Evolutionary conservation across 176 grass and related monocot species (phyloP).

Genomic region (Phoenix dactylifera): DNA sequence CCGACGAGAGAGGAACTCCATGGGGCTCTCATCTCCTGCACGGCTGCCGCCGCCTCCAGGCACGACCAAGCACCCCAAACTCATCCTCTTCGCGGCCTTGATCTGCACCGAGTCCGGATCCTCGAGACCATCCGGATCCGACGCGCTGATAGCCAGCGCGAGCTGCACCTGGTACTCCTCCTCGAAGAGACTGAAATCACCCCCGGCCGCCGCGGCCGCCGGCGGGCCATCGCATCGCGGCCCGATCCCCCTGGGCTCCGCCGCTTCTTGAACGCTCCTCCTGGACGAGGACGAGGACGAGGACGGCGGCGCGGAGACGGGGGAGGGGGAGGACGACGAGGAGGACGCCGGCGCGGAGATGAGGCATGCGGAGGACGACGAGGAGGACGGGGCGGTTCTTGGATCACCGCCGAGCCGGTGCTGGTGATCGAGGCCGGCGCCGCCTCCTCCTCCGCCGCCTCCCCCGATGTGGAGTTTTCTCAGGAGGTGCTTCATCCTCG

Average conservation of each 20-base stretch:
- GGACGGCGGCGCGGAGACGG: constrained; percentile 7
- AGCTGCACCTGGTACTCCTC: constrained; percentile 94
- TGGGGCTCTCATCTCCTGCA: constrained; percentile 24
- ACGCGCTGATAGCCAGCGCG: constrained; percentile 75
- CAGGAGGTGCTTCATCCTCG: constrained; percentile 92
- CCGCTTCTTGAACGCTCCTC: constrained; percentile 4
- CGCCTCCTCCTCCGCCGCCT: constrained; percentile 21
- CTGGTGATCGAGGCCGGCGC: constrained; percentile 3
- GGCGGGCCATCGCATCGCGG: constrained; percentile 4
- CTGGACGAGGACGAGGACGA: not conserved
- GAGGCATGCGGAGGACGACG: constrained; percentile 10
- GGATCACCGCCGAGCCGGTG: constrained; percentile 18
- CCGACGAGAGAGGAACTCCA: constrained; percentile 62
- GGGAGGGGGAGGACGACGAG: constrained; percentile 4
- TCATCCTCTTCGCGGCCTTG: constrained; percentile 85
- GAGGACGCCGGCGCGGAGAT: constrained; percentile 4
- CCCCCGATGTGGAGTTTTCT: constrained; percentile 87
- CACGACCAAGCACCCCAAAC: constrained; percentile 39
- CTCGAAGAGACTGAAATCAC: constrained; percentile 39
- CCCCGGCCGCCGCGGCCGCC: constrained; percentile 16
- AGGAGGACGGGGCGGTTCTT: constrained; percentile 5
- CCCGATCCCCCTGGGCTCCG: not conserved
- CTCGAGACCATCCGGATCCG: constrained; percentile 69
- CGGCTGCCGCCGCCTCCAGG: constrained; percentile 11
- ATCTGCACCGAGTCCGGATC: constrained; percentile 96